These are phyloP conservation scores for Insectozyma bohioensis DNA, from an alignment of 1,139 yeast species.

Conservation along the genomic window DNA sequence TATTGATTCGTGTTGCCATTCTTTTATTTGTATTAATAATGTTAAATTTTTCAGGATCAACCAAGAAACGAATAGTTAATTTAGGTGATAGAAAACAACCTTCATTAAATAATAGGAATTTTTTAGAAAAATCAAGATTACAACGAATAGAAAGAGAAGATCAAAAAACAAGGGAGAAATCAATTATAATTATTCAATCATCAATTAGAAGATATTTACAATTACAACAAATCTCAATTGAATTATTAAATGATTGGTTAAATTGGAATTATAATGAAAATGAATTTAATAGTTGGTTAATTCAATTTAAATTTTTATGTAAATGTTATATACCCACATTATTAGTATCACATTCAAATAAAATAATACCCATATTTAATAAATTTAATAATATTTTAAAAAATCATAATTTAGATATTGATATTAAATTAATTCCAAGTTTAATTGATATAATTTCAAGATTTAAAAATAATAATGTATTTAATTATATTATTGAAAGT, in stretches of 20 bases:
- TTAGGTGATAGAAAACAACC: conserved; percentile 56
- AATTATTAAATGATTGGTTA: too few species aligned
- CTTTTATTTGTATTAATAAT: conserved; percentile 19
- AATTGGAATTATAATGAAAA: too few species aligned
- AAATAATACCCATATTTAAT: conserved; percentile 2
- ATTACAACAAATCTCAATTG: too few species aligned
- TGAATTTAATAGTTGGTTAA: conserved; percentile 10
- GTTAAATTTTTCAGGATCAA: conserved; percentile 68
- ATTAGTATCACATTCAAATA: conserved; percentile 3
- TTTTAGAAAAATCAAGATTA: conserved; percentile 57
- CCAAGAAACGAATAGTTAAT: conserved; percentile 65
- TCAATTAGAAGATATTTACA: conserved; percentile 39
- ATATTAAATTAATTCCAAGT: neutral
- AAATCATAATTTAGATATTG: conserved; percentile 1
- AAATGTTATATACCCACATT: conserved; percentile 15
- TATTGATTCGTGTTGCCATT: conserved; percentile 1
- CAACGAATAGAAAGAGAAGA: conserved; percentile 69
- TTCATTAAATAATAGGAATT: conserved; percentile 18
- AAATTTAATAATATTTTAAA: conserved; percentile 1
- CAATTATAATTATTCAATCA: conserved; percentile 53
- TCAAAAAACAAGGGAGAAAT: conserved; percentile 46
- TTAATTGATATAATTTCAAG: neutral
- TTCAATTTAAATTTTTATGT: conserved; percentile 14
- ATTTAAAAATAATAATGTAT: too few species aligned
- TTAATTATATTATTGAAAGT: too few species aligned